Evolutionary conservation across 352 stramenopile species (phyloP), one percentile per base, ranked within the genome.

Genomic region (Phytophthora cactorum): DNA sequence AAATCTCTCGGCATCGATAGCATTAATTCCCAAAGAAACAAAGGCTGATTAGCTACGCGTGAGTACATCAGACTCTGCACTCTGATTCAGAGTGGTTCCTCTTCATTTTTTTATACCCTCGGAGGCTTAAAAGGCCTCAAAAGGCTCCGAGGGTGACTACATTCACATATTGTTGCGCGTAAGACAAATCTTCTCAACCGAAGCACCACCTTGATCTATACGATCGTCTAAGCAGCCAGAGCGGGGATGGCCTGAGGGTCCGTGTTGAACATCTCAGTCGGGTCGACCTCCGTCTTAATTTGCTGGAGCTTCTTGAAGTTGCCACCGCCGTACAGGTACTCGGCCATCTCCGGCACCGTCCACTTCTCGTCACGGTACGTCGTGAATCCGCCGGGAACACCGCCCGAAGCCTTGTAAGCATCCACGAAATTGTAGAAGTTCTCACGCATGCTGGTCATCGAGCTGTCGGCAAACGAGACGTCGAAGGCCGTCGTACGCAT

Each of bases 401-500:
- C 47, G 34, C 47, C 47, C 25, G 47, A 53, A 6, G 25, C 47
- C n/a, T 53, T 53, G 14, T 53, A 53, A 39, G 28, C 47, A n/a
- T 53, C n/a, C 47, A 53, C 47, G 14, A 53, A 53, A 2, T 39
- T 53, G 47, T 53, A 53, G 34, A 53, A 53, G 47, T 39, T 27
- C 11, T 53, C 14, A 14, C 47, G 47, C 47, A 39, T 53, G 0
- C 27, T 39, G 17, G 47, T 27, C 2, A 53, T n/a, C n/a, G 47
- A 53, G 27, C 25, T 53, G 10, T 36, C 27, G 10, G 47, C n/a
- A 39, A 53, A 53, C 10, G 25, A 17, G 0, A 41, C 27, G n/a
- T 53, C 28, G 11, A 39, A 36, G 8, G 47, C 10, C n/a, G 22
- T 14, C 11, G 47, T 39, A 22, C 47, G 47, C 47, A 53, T 53